phyloP scores from a whole-genome alignment of 176 grass and related monocot species.

The Oryza longistaminata region DNA sequence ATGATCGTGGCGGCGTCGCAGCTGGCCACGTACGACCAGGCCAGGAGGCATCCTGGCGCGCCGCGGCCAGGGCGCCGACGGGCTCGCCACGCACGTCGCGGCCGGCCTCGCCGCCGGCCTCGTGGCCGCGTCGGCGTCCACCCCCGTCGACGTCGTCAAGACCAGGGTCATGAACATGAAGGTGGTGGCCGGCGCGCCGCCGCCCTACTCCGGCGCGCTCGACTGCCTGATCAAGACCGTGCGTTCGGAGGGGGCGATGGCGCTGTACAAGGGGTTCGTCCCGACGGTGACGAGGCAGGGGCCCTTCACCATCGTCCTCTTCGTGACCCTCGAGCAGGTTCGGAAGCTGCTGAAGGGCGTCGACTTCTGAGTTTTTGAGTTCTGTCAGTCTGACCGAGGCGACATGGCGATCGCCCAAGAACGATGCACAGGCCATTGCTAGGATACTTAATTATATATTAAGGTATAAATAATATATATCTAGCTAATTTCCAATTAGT shows the following conservation, averaged over 20 bases:
- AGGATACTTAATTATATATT: neutral
- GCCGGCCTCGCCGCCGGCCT: slow-evolving; percentile 69
- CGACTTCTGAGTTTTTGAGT: slow-evolving; percentile 47
- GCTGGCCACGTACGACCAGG: slow-evolving; percentile 85
- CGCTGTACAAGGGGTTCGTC: slow-evolving; percentile 91
- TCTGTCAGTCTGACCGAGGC: neutral
- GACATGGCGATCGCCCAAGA: neutral
- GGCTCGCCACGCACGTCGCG: slow-evolving; percentile 69
- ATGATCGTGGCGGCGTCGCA: slow-evolving; percentile 93
- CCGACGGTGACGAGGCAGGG: slow-evolving; percentile 91
- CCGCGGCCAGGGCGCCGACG: slow-evolving; percentile 48
- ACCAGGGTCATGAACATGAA: slow-evolving; percentile 95
- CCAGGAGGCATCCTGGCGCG: slow-evolving; percentile 78
- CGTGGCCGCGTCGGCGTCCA: slow-evolving; percentile 66
- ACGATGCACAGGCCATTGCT: neutral
- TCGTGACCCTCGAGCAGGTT: slow-evolving; percentile 97
- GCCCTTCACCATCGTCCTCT: slow-evolving; percentile 90
- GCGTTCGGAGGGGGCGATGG: slow-evolving; percentile 65
- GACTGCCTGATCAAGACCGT: slow-evolving; percentile 86
- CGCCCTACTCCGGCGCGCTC: slow-evolving; percentile 71
- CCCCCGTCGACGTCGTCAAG: slow-evolving; percentile 82
- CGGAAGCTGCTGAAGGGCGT: slow-evolving; percentile 83
- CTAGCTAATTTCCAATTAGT: neutral
- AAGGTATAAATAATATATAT: neutral
- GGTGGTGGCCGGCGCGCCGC: slow-evolving; percentile 49